These are phyloP conservation scores for Talaromyces rugulosus DNA, from an alignment of 2,329 filamentous ascomycete genomes.

Conservation along the genomic window DNA sequence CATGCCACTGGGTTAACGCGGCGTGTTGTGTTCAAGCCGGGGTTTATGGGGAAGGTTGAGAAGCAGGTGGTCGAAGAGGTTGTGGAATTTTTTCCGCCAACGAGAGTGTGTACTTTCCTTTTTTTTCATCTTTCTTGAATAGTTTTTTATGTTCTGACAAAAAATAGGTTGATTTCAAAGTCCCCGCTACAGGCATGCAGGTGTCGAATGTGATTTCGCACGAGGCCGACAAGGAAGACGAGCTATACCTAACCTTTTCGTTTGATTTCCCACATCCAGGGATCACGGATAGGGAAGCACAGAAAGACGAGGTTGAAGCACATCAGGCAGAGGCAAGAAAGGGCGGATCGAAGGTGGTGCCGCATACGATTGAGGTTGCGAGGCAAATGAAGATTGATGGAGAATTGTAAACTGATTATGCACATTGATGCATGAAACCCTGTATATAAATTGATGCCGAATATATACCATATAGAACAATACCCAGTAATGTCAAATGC, in stretches of 20 bases:
- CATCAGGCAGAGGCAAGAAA: slow-evolving; percentile 23
- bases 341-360: slow-evolving; percentile 15
- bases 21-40: slow-evolving; percentile 35
- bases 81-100: slow-evolving; percentile 30
- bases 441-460: not conserved
- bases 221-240: slow-evolving; percentile 26
- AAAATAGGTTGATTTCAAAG: slow-evolving; percentile 39
- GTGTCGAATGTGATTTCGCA: slow-evolving; percentile 44
- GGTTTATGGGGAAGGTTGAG: slow-evolving; percentile 15
- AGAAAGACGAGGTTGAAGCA: slow-evolving; percentile 30
- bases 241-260: slow-evolving; percentile 44
- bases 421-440: not conserved
- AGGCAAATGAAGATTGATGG: slow-evolving; percentile 22
- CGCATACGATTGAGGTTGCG: slow-evolving; percentile 14
- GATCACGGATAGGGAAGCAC: slow-evolving; percentile 18
- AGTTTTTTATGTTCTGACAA: too few relatives aligned
- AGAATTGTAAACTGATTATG: slow-evolving; percentile 8
- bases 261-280: slow-evolving; percentile 39
- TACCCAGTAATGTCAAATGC: not conserved
- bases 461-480: not conserved
- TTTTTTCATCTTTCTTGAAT: not conserved
- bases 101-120: not conserved
- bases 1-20: slow-evolving; percentile 35
- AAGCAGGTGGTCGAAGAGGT: slow-evolving; percentile 31
- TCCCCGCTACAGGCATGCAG: slow-evolving; percentile 37